Percentiles rank a stretch among this genome's conserved stretches.
These are phyloP conservation scores for Aureobasidium vineae DNA, from an alignment of 2,329 filamentous ascomycete species.

Conservation along the genomic window DNA sequence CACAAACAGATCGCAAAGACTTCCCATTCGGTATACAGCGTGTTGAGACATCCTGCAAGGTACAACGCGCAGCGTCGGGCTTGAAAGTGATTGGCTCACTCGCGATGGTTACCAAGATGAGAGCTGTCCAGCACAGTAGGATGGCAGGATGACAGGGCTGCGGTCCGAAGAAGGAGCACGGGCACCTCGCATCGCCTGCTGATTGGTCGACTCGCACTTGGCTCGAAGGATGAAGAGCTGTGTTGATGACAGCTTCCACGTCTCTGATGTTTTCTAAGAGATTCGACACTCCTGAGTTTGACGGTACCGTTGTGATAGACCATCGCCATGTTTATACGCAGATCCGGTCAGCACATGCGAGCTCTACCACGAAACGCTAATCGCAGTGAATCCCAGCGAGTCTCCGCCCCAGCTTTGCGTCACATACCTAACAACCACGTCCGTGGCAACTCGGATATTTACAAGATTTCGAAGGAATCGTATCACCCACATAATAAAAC, in stretches of 20 bases:
- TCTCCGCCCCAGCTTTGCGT: too few relatives aligned
- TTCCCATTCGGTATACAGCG: slow-evolving; percentile 1
- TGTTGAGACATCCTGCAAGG: background rate
- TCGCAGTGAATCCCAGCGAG: too few relatives aligned
- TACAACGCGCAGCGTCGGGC: background rate
- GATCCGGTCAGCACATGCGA: too few relatives aligned
- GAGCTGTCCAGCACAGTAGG: background rate
- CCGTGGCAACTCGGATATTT: too few relatives aligned
- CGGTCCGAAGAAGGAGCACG: background rate
- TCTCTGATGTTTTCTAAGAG: background rate
- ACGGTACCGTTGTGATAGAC: too few relatives aligned
- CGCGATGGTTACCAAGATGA: background rate
- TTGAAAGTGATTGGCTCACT: background rate
- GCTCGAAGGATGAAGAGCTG: background rate
- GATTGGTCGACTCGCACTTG: slow-evolving; percentile 18
- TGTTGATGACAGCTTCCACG: background rate
- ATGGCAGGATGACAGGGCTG: background rate
- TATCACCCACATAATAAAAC: too few relatives aligned
- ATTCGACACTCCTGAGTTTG: too few relatives aligned
- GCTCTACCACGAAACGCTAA: too few relatives aligned
- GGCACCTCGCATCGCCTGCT: background rate
- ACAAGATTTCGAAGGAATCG: too few relatives aligned
- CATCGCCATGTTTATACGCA: too few relatives aligned
- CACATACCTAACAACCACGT: too few relatives aligned
- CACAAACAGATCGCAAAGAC: background rate